Evolutionary conservation across 306 rosid species (phyloP), one percentile per base, ranked within the genome.

Genomic region (Benincasa hispida): DNA sequence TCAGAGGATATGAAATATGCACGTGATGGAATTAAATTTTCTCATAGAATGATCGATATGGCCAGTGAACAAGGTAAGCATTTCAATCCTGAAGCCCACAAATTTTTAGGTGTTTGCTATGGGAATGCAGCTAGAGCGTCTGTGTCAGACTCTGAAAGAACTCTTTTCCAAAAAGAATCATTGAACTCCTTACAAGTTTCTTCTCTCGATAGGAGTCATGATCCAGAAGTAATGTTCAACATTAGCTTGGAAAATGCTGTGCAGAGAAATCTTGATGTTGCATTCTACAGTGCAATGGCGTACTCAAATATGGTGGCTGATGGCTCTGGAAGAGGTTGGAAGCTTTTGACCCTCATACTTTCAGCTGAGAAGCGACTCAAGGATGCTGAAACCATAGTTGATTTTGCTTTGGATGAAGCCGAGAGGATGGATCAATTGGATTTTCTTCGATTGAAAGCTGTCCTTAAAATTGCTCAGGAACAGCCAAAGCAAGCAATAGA

Each of bases 401-500:
- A 92, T 83, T 92, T 89, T 86, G 93, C 96, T 58, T 74, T 94
- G 81, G 99, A 94, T 10, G 99, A 90, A 81, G 81, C 81, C 6
- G 88, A 81, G 30, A 84, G 79, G 66, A 61, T 58, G n/a, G 99
- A 87, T 80, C 99, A 92, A 62, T 86, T 92, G 79, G 89, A 86
- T 80, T 88, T 92, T 86, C 88, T 90, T 61, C 85, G 96, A 82
- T 77, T 92, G 84, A 92, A 92, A 83, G 96, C 97, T 25, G 87
- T 88, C 19, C 92, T 94, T 70, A 92, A 88, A 88, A 86, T 94
- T 82, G 63, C 96, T 70, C 90, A 82, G 84, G 83, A 90, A 83
- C 89, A 82, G 74, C 99, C 99, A 50, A 94, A 90, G 84, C 90
- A 89, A 82, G 97, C 99, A 59, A 86, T 92, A 79, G 99, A 94